Base-by-base conservation (phyloP, 371 early-diverging fungal species). In the Mucor mucedo region DNA sequence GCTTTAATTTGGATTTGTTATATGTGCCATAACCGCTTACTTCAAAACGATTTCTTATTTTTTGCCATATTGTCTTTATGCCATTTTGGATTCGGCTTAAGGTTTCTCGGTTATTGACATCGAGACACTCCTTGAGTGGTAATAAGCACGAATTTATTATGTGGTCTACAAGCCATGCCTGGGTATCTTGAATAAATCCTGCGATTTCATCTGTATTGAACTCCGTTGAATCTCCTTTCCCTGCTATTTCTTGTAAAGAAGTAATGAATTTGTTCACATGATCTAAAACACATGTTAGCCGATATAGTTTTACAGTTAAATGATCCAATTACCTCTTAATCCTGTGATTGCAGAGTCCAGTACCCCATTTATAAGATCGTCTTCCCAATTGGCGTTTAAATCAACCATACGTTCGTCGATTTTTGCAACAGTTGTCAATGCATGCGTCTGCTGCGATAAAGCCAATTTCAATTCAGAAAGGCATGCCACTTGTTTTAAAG, bases 151-250 rank as follows among this genome's bases (percentile, higher is more conserved):
- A 56, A 27, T 49, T 50, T 13, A 52, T 73, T 47, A 86, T 55
- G 41, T 70, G 48, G n/a, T 78, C 61, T 54, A 68, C 35, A 38
- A 77, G 52, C 86, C 84, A 86, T 16, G 65, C 44, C 44, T 74
- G 77, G 2, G 72, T 76, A 52, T 80, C 77, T 30, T 71, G 69
- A 52, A 83, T 70, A 28, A 77, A 72, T 10, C 58, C 61, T 11
- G 71, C 54, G 33, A 63, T 64, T 28, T 50, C 55, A 28, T 65
- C 39, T 16, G 63, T 62, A 50, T 71, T 49, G 35, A 68, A 39
- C 2, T 69, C 65, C 3, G 14, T 28, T 16, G 44, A 27, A 29
- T 49, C 49, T 14, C 27, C 30, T 5, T 42, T 42, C 7, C 52
- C 28, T 2, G 29, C 35, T 30, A 14, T 40, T 45, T 41, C 21